These are phyloP conservation scores for Komagataea norvegica DNA, from an alignment of 1,139 yeast genomes.

Conservation along the genomic window DNA sequence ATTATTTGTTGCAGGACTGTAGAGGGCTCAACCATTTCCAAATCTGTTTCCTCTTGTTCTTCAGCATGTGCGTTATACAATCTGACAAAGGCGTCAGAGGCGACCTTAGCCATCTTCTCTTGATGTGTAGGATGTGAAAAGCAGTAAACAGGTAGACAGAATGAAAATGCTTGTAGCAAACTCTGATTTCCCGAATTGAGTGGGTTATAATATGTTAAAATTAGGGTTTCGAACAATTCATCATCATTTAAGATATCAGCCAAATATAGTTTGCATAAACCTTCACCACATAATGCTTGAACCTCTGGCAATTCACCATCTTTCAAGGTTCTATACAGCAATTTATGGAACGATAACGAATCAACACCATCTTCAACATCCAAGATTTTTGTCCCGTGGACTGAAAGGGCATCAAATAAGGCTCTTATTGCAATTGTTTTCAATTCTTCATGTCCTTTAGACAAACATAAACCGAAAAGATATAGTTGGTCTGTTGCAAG, in stretches of 20 bases:
- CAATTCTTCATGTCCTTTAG: constrained; percentile 56
- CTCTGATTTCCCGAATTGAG: constrained; percentile 57
- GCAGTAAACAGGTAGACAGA: constrained; percentile 87
- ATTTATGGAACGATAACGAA: constrained; percentile 54
- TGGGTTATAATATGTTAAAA: constrained; percentile 74
- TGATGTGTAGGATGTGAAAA: constrained; percentile 77
- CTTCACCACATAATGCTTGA: constrained; percentile 83
- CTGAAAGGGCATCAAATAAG: constrained; percentile 72
- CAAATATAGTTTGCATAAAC: constrained; percentile 74
- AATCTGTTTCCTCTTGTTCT: constrained; percentile 27
- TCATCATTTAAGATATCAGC: constrained; percentile 72
- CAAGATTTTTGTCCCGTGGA: constrained; percentile 67
- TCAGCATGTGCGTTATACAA: constrained; percentile 42
- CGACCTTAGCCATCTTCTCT: constrained; percentile 55
- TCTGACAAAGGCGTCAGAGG: constrained; percentile 63
- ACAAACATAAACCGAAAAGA: constrained; percentile 60
- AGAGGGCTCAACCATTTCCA: constrained; percentile 40
- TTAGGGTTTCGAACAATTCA: constrained; percentile 65
- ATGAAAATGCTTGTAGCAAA: constrained; percentile 75
- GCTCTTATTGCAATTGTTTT: constrained; percentile 62
- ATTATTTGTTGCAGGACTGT: constrained; percentile 70
- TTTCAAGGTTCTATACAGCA: constrained; percentile 63
- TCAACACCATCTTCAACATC: constrained; percentile 63
- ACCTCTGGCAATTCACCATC: constrained; percentile 55
- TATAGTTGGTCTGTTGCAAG: constrained; percentile 58